phyloP scores from a whole-genome alignment of 805 yeast genomes.

The Metschnikowia cerradonensis region DNA sequence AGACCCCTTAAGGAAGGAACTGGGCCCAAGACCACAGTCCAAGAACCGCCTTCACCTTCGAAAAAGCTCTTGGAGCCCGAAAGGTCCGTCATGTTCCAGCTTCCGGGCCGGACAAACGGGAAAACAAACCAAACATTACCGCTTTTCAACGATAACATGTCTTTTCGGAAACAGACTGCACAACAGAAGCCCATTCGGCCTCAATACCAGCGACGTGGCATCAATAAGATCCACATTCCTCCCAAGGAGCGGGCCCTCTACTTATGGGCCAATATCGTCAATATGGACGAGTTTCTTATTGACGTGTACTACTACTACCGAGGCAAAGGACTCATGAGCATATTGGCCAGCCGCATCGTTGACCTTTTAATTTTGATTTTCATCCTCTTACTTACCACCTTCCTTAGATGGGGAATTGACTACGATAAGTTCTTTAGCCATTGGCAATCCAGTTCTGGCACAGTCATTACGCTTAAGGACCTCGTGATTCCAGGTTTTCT shows the following conservation, averaged over 20 bases:
- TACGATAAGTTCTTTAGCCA: conserved; percentile 33
- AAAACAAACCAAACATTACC: conserved; percentile 2
- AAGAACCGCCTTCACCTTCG: background rate
- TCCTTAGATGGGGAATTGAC: conserved; percentile 78
- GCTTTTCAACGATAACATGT: conserved; percentile 2
- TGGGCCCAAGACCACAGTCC: background rate
- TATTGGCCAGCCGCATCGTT: conserved; percentile 58
- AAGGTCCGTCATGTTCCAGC: conserved; percentile 11
- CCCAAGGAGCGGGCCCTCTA: conserved; percentile 76
- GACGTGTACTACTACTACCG: conserved; percentile 81
- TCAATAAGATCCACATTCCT: conserved; percentile 26
- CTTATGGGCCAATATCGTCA: conserved; percentile 95
- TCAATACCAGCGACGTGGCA: conserved; percentile 5
- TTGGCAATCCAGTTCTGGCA: conserved; percentile 19
- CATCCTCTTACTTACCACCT: conserved; percentile 74
- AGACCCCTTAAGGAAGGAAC: background rate
- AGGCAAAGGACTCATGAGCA: conserved; percentile 81
- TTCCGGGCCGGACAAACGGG: conserved; percentile 2
- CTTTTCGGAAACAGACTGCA: conserved; percentile 1
- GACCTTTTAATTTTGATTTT: conserved; percentile 75
- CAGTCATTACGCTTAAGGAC: conserved; percentile 29
- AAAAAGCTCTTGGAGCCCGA: background rate
- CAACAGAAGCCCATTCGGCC: background rate
- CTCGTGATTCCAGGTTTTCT: conserved; percentile 42
- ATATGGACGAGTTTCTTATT: conserved; percentile 78